Conservation (phyloP, 176 grass and related monocot species). For the Zoysia japonica region DNA sequence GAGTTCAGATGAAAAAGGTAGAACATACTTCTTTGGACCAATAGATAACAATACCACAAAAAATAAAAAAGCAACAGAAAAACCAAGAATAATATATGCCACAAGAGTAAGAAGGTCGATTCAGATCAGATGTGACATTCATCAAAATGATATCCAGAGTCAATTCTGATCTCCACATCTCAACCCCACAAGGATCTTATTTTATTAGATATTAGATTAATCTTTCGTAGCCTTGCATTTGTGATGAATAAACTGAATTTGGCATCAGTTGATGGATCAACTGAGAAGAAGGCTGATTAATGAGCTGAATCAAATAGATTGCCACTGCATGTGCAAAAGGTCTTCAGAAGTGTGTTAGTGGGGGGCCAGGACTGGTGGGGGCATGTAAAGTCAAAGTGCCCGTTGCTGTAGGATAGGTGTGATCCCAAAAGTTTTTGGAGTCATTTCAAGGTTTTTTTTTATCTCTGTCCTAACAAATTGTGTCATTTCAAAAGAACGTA, state of each 20-base stretch:
- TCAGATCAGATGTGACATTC: slow-evolving; percentile 25
- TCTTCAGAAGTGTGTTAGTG: not conserved
- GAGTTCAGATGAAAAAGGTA: not conserved
- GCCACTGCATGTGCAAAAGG: slow-evolving; percentile 31
- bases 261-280: slow-evolving; percentile 17
- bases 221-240: not conserved
- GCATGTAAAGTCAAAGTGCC: slow-evolving; percentile 9
- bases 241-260: not conserved
- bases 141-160: slow-evolving; percentile 26
- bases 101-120: slow-evolving; percentile 11
- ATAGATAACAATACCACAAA: not conserved
- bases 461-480: not conserved
- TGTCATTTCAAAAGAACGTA: not conserved
- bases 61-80: not conserved
- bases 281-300: not conserved
- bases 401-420: slow-evolving; percentile 18
- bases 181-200: not conserved
- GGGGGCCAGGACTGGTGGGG: not conserved
- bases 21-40: not conserved
- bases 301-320: slow-evolving; percentile 16
- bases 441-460: not conserved
- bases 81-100: not conserved
- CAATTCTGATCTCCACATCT: slow-evolving; percentile 11
- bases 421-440: not conserved
- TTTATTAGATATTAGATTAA: not conserved